These are phyloP conservation scores for Cyberlindnera misumaiensis DNA, from an alignment of 805 yeast species.

Conservation along the genomic window DNA sequence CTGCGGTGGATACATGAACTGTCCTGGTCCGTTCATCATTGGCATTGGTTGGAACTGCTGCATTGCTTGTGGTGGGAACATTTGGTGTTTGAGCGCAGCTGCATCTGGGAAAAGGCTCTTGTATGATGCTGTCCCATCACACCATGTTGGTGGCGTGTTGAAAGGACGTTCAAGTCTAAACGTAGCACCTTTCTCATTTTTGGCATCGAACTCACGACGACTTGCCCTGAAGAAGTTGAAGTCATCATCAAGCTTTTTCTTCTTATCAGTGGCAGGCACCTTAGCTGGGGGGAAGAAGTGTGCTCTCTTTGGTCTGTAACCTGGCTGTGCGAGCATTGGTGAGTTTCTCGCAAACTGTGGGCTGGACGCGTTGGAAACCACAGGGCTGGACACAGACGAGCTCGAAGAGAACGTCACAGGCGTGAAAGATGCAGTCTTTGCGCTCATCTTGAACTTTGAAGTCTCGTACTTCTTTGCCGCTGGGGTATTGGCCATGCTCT, in stretches of 20 bases:
- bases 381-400: slow-evolving; percentile 9
- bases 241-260: slow-evolving; percentile 19
- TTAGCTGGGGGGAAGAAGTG: slow-evolving; percentile 17
- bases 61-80: slow-evolving; percentile 6
- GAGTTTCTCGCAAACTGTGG: slow-evolving; percentile 18
- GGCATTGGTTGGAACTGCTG: slow-evolving; percentile 13
- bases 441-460: slow-evolving; percentile 52
- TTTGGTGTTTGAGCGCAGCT: slow-evolving; percentile 9
- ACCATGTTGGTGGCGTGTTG: slow-evolving; percentile 76
- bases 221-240: slow-evolving; percentile 24
- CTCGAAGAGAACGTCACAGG: slow-evolving; percentile 30
- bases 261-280: slow-evolving; percentile 23
- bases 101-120: slow-evolving; percentile 41
- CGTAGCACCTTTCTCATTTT: slow-evolving; percentile 17
- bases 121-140: slow-evolving; percentile 44
- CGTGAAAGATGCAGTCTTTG: slow-evolving; percentile 60
- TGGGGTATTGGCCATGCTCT: slow-evolving; percentile 5
- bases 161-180: slow-evolving; percentile 55
- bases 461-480: slow-evolving; percentile 2
- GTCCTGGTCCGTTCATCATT: slow-evolving; percentile 16
- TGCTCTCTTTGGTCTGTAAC: slow-evolving; percentile 7
- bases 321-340: slow-evolving; percentile 16
- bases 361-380: slow-evolving; percentile 6
- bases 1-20: slow-evolving; percentile 7
- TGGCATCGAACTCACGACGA: slow-evolving; percentile 18